These are phyloP conservation scores for Talaromyces proteolyticus DNA, from an alignment of 495 filamentous ascomycete species.

Conservation along the genomic window DNA sequence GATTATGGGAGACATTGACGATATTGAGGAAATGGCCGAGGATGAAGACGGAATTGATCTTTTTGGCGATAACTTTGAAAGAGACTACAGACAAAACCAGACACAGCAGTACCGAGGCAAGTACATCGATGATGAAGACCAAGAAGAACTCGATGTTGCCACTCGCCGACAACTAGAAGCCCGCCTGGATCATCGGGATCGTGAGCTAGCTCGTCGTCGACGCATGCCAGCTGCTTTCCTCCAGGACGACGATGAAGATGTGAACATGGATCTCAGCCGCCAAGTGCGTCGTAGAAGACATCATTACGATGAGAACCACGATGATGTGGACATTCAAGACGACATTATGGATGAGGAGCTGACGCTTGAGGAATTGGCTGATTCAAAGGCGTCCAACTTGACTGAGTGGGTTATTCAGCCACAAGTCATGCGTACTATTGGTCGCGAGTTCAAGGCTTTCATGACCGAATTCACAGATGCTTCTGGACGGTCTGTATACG, in stretches of 20 bases:
- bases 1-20: constrained; percentile 77
- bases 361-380: constrained; percentile 81
- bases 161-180: constrained; percentile 74
- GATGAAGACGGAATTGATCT: constrained; percentile 92
- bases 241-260: constrained; percentile 83
- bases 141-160: constrained; percentile 65
- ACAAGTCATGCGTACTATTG: constrained; percentile 87
- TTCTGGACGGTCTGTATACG: constrained; percentile 84
- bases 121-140: constrained; percentile 81
- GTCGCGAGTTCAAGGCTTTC: constrained; percentile 95
- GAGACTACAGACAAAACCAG: constrained; percentile 64
- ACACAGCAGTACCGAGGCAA: constrained; percentile 61
- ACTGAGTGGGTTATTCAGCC: constrained; percentile 93
- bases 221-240: constrained; percentile 80
- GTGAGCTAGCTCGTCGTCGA: constrained; percentile 67
- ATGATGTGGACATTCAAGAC: constrained; percentile 81
- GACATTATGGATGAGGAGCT: constrained; percentile 94
- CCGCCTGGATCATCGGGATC: constrained; percentile 76
- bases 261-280: constrained; percentile 71
- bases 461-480: constrained; percentile 92
- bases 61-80: constrained; percentile 84
- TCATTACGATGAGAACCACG: constrained; percentile 88
- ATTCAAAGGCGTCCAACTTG: constrained; percentile 88
- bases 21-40: constrained; percentile 93
- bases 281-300: constrained; percentile 75